Evolutionary conservation across 177 flowering plant species (phyloP), one percentile per base, ranked within the genome.

Genomic region (Tripterygium wilfordii): DNA sequence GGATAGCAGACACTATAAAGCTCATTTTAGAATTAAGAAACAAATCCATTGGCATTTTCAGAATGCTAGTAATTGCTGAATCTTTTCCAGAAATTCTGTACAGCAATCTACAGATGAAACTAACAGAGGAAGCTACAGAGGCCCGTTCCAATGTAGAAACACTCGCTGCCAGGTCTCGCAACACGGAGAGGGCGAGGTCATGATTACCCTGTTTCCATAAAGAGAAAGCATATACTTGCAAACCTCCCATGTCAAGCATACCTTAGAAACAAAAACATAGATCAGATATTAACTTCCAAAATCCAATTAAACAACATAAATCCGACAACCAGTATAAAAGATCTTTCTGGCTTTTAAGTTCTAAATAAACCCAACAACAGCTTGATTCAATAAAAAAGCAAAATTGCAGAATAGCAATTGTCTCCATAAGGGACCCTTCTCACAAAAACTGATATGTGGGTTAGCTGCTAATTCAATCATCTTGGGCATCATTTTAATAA

Each of bases 211-310:
- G 78, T 67, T 73, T 36, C 87, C 87, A 88, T 43, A 83, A 56
- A 14, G 80, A 77, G 51, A 83, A 28, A 44, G 91, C 96, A 77
- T 89, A 86, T 71, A 88, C 61, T 46, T 84, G 95, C 56, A 82
- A 61, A 42, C 83, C 77, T 59, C 62, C 66, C 19, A 45, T 45
- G 63, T 83, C 86, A 56, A 92, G 96, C 61, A 70, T 47, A 59
- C 90, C 98, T 91, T 63, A 24, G 54, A 63, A 24, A 40, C 20
- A 21, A 54, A 45, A n/a, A 23, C 3, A 1, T 23, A 42, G 4
- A 23, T 26, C 7, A 10, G 17, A 9, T n/a, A 32, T 32, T n/a
- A 17, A 16, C 3, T 19, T 14, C 3, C 19, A 16, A n/a, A 10
- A 8, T 3, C 26, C 20, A 37, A 20, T n/a, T n/a, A 12, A 42